Conservation (phyloP, 169 alveolate species). For the Toxoplasma gondii region DNA sequence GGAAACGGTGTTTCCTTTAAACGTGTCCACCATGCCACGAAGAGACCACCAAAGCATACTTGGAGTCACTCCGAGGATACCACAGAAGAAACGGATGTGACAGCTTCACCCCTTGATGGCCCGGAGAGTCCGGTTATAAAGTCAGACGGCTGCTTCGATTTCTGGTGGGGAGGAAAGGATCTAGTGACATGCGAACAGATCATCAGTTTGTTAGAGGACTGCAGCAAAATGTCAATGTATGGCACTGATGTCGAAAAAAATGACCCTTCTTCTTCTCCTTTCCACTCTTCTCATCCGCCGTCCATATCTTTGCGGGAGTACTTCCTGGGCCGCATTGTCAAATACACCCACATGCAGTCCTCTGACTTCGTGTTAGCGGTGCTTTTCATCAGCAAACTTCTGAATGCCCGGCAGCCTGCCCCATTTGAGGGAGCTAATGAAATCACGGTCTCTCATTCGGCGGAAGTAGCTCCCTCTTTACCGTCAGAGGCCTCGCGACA, state of each 20-base stretch:
- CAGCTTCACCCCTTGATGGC: too few relatives aligned
- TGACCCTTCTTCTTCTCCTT: constrained; percentile 29
- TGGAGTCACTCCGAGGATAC: too few relatives aligned
- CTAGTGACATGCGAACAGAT: constrained; percentile 31
- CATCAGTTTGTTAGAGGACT: not conserved
- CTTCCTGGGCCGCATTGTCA: constrained; percentile 37
- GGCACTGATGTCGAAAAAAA: constrained; percentile 16
- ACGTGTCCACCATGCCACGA: too few relatives aligned
- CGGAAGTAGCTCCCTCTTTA: not conserved
- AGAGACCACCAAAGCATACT: too few relatives aligned
- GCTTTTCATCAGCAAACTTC: constrained; percentile 22
- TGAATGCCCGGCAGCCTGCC: not conserved
- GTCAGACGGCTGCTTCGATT: constrained; percentile 14
- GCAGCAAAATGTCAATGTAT: constrained; percentile 23
- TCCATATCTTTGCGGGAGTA: constrained; percentile 35
- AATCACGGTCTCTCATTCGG: not conserved
- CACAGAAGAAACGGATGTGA: too few relatives aligned
- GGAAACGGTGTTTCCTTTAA: too few relatives aligned
- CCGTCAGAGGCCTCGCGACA: not conserved
- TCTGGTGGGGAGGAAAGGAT: constrained; percentile 24
- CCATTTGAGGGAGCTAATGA: not conserved
- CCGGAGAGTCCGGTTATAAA: not conserved
- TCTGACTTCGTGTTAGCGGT: constrained; percentile 38
- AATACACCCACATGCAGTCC: constrained; percentile 15
- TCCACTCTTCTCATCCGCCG: constrained; percentile 28